A percentile compares a stretch with the other conserved stretches of the same genome.
Evolutionary conservation across 31 red algal species (phyloP).

Genomic region (Odonthalia washingtoniensis): DNA sequence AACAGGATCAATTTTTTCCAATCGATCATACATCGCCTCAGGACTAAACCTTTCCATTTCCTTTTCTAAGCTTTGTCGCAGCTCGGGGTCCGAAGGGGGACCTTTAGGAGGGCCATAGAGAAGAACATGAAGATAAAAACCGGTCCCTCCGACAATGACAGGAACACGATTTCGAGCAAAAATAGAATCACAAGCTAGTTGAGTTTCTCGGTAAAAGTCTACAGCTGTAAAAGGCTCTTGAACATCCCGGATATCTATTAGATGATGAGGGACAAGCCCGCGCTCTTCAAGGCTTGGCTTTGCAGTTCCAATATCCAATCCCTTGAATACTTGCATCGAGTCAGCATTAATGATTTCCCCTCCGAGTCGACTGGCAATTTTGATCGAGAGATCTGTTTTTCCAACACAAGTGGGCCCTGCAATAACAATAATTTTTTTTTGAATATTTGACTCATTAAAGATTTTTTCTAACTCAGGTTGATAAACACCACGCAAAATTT

Average conservation of each 20-base stretch:
- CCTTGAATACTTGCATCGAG: background rate
- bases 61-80: background rate
- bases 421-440: too few relatives aligned
- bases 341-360: conserved; percentile 19
- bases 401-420: background rate
- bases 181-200: background rate
- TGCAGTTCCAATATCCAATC: conserved; percentile 3
- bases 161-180: background rate
- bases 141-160: conserved; percentile 7
- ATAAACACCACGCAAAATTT: too few relatives aligned
- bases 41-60: too few relatives aligned
- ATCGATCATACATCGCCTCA: too few relatives aligned
- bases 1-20: too few relatives aligned
- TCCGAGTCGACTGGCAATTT: background rate
- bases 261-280: background rate
- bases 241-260: background rate
- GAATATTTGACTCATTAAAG: too few relatives aligned
- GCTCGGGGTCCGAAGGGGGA: background rate
- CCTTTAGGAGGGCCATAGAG: background rate
- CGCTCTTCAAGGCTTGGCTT: conserved; percentile 1
- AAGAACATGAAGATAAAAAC: conserved; percentile 12
- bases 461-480: too few relatives aligned
- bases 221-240: background rate
- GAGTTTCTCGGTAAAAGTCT: background rate
- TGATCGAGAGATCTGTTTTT: conserved; percentile 13